Base-by-base conservation (phyloP, 2,329 filamentous ascomycete genomes). In the Fusarium succisae region DNA sequence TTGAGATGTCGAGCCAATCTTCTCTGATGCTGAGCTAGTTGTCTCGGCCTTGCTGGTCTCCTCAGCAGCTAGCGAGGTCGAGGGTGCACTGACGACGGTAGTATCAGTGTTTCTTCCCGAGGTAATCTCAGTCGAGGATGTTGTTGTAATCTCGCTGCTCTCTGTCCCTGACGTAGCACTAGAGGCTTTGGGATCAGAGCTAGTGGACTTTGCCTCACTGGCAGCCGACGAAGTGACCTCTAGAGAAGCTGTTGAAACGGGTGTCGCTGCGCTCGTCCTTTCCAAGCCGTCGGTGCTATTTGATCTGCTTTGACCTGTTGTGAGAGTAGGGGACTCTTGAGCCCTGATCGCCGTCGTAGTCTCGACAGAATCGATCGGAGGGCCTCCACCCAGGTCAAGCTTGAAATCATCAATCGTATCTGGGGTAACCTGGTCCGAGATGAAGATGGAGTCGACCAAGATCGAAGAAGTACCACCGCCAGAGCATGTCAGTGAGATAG, bases 381-480 rank as follows among this genome's bases (percentile, higher is more conserved):
- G 12, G 11, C 28, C 10, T 0, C 14, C 35, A n/a, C 45, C 53
- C 20, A 72, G 45, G 4, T 72, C 47, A 17, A 72, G 63, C 3
- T 56, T 26, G 11, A 55, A 68, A 14, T 55, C 30, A 11, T 43
- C 57, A 26, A 72, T 72, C 0, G 60, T 72, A 1, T 68, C 47
- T 3, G 68, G 69, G 1, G 68, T 72, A 3, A 72, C 68, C 22
- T 72, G 63, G 22, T 68, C 58, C 2, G 67, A 72, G 39, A 72
- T 47, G 10, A 72, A 72, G 24, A 72, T 39, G 6, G 69, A 72
- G 47, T 72, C 68, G 13, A 72, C 32, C 11, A 63, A 44, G 1
- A 72, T 67, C 4, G 32, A 50, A 2, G 51, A 41, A 5, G 15
- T 12, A 4, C 68, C 68, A 20, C 15, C 17, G 2, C 63, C 58